Conservation (phyloP, 768 basidiomycete species). For the Rhodosporidiobolus sp. region DNA sequence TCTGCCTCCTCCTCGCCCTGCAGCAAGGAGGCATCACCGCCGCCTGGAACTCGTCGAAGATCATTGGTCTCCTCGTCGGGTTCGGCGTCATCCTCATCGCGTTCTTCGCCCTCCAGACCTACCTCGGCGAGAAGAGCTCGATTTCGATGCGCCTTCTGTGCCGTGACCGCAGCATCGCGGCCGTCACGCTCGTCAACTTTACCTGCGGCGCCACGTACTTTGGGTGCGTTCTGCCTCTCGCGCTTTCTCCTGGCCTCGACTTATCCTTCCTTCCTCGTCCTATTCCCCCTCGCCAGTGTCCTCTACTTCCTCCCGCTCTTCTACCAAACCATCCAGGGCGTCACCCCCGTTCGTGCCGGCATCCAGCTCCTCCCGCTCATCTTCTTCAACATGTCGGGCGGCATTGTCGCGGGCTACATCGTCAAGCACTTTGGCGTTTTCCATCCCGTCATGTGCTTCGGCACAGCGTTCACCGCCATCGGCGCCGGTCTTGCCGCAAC, state of each 20-base stretch:
- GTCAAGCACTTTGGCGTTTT: constrained; percentile 15
- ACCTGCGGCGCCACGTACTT: constrained; percentile 27
- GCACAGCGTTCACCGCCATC: constrained; percentile 16
- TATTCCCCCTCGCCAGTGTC: background rate
- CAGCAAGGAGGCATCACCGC: constrained; percentile 32
- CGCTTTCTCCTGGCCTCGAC: background rate
- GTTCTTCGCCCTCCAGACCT: constrained; percentile 24
- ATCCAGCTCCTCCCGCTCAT: constrained; percentile 31
- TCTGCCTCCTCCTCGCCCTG: constrained; percentile 32
- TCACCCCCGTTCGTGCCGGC: constrained; percentile 22
- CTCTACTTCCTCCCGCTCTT: constrained; percentile 13
- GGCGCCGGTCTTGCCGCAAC: constrained; percentile 23
- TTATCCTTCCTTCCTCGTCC: background rate
- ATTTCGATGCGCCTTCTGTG: constrained; percentile 29
- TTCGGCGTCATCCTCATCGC: constrained; percentile 20
- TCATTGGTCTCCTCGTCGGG: constrained; percentile 35
- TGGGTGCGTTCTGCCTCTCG: background rate
- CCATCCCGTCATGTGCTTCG: constrained; percentile 26
- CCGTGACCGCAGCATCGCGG: background rate
- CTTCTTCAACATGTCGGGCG: constrained; percentile 3
- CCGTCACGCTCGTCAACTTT: constrained; percentile 4
- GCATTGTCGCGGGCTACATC: constrained; percentile 22
- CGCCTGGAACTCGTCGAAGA: constrained; percentile 10
- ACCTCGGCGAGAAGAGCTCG: constrained; percentile 27
- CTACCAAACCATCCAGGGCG: constrained; percentile 29